Percentiles rank a stretch among this genome's conserved stretches.
Conservation (phyloP, 345 rosid genomes). For the Microcos paniculata region DNA sequence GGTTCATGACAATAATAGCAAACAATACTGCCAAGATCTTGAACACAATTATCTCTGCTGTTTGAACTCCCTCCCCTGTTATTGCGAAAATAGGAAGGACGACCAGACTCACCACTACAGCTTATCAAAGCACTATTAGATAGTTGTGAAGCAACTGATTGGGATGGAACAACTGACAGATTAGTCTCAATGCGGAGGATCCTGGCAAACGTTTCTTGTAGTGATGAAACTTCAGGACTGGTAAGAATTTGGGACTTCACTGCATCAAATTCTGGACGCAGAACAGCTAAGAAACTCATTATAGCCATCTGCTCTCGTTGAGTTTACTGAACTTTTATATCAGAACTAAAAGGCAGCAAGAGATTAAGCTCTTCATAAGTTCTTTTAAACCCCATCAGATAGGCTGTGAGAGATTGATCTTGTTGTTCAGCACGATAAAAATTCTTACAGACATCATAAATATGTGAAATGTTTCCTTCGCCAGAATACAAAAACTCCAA, state of each 20-base stretch:
- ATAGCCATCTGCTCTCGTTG: conserved; percentile 3
- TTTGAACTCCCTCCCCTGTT: too few relatives aligned
- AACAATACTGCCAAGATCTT: too few relatives aligned
- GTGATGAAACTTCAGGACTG: neutral
- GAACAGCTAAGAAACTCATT: neutral
- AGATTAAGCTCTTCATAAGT: neutral
- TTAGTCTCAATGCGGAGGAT: neutral
- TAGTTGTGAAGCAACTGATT: neutral
- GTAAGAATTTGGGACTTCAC: neutral
- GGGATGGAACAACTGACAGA: neutral
- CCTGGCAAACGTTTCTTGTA: neutral
- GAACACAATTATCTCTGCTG: too few relatives aligned
- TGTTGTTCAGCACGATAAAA: neutral
- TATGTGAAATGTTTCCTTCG: neutral
- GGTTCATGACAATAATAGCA: neutral
- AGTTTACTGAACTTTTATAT: neutral
- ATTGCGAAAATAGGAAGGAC: too few relatives aligned
- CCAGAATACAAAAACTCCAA: neutral
- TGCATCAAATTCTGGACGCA: neutral
- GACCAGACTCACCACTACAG: neutral
- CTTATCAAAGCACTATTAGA: neutral
- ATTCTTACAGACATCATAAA: neutral
- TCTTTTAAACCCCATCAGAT: too few relatives aligned
- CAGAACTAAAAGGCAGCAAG: neutral
- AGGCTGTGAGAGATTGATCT: too few relatives aligned